A percentile compares a stretch with the other conserved stretches of the same genome.
phyloP scores from a whole-genome alignment of 2,329 filamentous ascomycete species.

The Rhinocladiella mackenziei region DNA sequence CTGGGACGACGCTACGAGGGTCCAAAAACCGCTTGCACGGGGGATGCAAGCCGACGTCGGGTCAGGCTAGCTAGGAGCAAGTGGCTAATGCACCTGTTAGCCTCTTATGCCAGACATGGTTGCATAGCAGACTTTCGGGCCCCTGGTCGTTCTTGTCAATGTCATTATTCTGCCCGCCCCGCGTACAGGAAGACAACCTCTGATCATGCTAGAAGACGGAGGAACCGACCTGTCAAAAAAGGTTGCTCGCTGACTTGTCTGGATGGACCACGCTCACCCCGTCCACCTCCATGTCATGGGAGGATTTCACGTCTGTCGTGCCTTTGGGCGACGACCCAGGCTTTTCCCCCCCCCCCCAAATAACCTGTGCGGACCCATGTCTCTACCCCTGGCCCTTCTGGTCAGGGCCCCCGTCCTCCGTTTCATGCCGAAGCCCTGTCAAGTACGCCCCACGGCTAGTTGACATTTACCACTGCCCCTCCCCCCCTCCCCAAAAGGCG shows the following conservation, averaged over 20 bases:
- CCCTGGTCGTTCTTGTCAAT: conserved; percentile 20
- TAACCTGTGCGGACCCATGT: conserved; percentile 4
- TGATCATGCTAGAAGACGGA: too few species aligned
- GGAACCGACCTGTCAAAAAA: conserved; percentile 7
- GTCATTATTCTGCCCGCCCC: conserved; percentile 12
- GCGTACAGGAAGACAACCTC: neutral
- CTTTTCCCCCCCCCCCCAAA: conserved; percentile 7
- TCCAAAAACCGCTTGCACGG: conserved; percentile 8
- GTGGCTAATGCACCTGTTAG: conserved; percentile 8
- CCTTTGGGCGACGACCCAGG: conserved; percentile 2
- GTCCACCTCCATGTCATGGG: conserved; percentile 3
- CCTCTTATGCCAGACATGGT: conserved; percentile 23
- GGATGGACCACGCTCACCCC: neutral
- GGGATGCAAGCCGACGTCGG: conserved; percentile 20
- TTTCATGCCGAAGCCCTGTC: conserved; percentile 13
- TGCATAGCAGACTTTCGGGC: conserved; percentile 16
- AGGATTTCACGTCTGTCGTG: too few species aligned
- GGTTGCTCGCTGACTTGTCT: conserved; percentile 1
- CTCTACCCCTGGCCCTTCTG: conserved; percentile 12
- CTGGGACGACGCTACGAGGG: conserved; percentile 12
- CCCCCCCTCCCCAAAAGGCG: too few species aligned
- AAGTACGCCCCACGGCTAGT: conserved; percentile 10
- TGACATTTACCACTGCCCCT: conserved; percentile 11
- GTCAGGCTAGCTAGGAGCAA: conserved; percentile 8
- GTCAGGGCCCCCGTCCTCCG: too few species aligned